phyloP scores from a whole-genome alignment of 352 stramenopile genomes.

The Phytophthora tentaculata region DNA sequence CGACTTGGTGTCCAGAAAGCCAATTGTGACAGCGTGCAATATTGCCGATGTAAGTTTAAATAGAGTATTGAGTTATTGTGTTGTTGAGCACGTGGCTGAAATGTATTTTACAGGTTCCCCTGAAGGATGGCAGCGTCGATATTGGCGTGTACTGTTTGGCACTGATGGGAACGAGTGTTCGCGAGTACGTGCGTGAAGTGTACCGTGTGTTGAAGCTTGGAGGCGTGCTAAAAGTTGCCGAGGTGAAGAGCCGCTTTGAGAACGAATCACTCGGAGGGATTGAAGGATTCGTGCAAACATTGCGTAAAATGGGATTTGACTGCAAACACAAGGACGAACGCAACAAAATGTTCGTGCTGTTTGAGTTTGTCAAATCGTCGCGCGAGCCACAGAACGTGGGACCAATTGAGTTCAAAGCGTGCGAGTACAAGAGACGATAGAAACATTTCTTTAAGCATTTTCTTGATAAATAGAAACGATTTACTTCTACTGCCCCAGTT shows the following conservation, averaged over 20 bases:
- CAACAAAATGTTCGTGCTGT: slow-evolving; percentile 90
- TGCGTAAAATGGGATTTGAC: slow-evolving; percentile 77
- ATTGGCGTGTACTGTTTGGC: slow-evolving; percentile 97
- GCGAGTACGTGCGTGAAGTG: slow-evolving; percentile 97
- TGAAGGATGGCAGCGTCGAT: slow-evolving; percentile 91
- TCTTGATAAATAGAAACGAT: slow-evolving; percentile 33
- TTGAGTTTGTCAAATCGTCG: slow-evolving; percentile 78
- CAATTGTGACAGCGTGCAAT: slow-evolving; percentile 96
- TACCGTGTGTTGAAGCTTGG: slow-evolving; percentile 93
- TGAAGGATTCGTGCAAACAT: slow-evolving; percentile 60
- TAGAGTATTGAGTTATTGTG: neutral
- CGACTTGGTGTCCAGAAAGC: slow-evolving; percentile 95
- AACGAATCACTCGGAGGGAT: slow-evolving; percentile 71
- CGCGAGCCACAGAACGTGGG: slow-evolving; percentile 56
- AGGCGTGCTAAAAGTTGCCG: slow-evolving; percentile 91
- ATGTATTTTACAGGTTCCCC: slow-evolving; percentile 79
- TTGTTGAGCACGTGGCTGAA: slow-evolving; percentile 5
- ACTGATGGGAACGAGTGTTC: slow-evolving; percentile 98
- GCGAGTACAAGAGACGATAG: slow-evolving; percentile 88
- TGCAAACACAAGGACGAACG: slow-evolving; percentile 72
- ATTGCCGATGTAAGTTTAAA: slow-evolving; percentile 87
- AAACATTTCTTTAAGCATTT: neutral
- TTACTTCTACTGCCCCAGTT: slow-evolving; percentile 15
- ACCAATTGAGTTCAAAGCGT: slow-evolving; percentile 80
- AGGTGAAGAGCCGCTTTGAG: slow-evolving; percentile 88